Conservation (phyloP, 148 eudicot genomes). For the Euryodendron excelsum region DNA sequence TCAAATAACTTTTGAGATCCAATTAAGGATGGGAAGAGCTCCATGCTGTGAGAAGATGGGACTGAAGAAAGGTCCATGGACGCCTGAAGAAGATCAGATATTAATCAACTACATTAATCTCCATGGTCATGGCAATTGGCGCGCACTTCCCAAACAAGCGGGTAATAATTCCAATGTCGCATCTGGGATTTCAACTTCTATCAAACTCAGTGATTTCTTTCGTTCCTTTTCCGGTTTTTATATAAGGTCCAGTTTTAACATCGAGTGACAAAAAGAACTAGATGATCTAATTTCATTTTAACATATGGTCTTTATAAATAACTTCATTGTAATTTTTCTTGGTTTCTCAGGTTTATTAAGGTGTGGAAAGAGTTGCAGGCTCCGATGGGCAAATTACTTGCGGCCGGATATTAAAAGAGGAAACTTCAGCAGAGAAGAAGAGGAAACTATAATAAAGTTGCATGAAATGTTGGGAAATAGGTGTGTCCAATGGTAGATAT, state of each 20-base stretch:
- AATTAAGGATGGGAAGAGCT: constrained; percentile 37
- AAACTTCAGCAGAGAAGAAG: constrained; percentile 63
- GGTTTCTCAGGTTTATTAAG: constrained; percentile 52
- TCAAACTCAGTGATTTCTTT: no score
- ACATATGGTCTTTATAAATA: no score
- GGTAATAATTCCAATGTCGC: constrained; percentile 2
- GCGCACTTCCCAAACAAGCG: constrained; percentile 40
- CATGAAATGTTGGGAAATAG: constrained; percentile 64
- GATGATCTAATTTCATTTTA: no score
- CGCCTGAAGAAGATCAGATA: constrained; percentile 35
- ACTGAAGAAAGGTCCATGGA: constrained; percentile 49
- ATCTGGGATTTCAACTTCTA: no score
- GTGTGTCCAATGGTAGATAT: constrained; percentile 14
- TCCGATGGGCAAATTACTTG: constrained; percentile 70
- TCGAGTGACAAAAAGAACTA: no score
- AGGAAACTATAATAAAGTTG: constrained; percentile 54
- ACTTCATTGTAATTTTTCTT: no score
- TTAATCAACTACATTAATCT: constrained; percentile 22
- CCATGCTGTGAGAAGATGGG: constrained; percentile 51
- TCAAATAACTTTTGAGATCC: no score
- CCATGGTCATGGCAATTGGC: constrained; percentile 36
- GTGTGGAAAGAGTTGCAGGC: constrained; percentile 80
- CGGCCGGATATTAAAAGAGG: constrained; percentile 74
- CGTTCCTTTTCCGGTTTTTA: no score
- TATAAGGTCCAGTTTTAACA: no score